phyloP scores from a whole-genome alignment of 176 grass and related monocot species.

The Cocos nucifera region DNA sequence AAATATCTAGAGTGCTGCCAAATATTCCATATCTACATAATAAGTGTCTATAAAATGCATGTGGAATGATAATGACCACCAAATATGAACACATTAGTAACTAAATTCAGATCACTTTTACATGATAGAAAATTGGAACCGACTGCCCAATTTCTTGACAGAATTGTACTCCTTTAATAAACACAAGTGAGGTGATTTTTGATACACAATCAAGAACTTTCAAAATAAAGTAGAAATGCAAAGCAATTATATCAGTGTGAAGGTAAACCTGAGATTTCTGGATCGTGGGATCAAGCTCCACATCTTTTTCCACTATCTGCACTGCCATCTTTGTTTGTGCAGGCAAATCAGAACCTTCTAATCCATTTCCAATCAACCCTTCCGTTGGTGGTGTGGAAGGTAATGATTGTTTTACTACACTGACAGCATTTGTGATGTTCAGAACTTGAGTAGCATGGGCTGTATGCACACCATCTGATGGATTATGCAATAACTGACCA shows the following conservation, averaged over 20 bases:
- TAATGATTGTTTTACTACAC: constrained; percentile 6
- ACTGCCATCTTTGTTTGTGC: constrained; percentile 16
- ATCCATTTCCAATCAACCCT: neutral
- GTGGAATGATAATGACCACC: too few species aligned
- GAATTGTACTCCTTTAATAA: too few species aligned
- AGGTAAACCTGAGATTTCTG: constrained; percentile 37
- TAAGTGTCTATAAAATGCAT: too few species aligned
- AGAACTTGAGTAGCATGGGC: constrained; percentile 1
- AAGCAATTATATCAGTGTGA: neutral
- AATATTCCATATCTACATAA: too few species aligned
- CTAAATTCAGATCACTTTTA: too few species aligned
- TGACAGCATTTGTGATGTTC: constrained; percentile 5
- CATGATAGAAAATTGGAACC: too few species aligned
- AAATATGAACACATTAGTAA: too few species aligned
- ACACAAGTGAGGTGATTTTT: too few species aligned
- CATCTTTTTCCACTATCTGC: neutral
- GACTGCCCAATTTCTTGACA: too few species aligned
- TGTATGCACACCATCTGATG: constrained; percentile 26
- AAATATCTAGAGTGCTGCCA: too few species aligned
- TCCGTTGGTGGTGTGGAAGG: constrained; percentile 13
- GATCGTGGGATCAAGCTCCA: neutral
- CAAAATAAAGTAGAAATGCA: too few species aligned
- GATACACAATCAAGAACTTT: too few species aligned
- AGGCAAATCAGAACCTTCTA: constrained; percentile 3
- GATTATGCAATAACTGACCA: neutral